Conservation (phyloP, 2,329 filamentous ascomycete genomes). For the Ascochyta fabae region DNA sequence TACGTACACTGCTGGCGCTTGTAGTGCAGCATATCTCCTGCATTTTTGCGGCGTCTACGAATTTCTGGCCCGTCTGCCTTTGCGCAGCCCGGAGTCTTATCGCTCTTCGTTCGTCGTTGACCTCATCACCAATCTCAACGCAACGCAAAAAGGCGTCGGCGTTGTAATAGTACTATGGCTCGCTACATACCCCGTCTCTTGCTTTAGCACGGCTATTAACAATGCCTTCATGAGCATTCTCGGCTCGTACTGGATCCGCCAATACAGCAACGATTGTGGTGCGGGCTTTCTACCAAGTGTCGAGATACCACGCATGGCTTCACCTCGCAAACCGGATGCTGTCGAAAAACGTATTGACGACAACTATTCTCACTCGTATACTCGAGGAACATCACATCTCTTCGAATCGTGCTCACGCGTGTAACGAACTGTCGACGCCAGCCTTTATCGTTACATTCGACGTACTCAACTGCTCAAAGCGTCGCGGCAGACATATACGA, state of each 20-base stretch:
- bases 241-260: slow-evolving; percentile 18
- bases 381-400: neutral
- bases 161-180: slow-evolving; percentile 26
- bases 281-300: slow-evolving; percentile 21
- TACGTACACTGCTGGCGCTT: slow-evolving; percentile 22
- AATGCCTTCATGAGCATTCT: slow-evolving; percentile 11
- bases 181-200: slow-evolving; percentile 26
- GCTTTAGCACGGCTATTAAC: slow-evolving; percentile 23
- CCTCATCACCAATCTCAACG: slow-evolving; percentile 5
- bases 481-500: neutral
- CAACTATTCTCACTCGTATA: neutral
- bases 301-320: slow-evolving; percentile 21
- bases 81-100: neutral
- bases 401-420: neutral
- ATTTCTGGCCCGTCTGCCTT: slow-evolving; percentile 13
- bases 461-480: neutral
- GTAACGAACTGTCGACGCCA: neutral
- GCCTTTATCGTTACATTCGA: neutral
- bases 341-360: neutral
- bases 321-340: neutral
- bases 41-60: slow-evolving; percentile 24
- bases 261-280: slow-evolving; percentile 25
- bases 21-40: slow-evolving; percentile 26
- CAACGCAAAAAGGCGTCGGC: slow-evolving; percentile 24
- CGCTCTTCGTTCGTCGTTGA: neutral